Conservation (phyloP, 768 basidiomycete genomes). For the Tephrocybe sp. region DNA sequence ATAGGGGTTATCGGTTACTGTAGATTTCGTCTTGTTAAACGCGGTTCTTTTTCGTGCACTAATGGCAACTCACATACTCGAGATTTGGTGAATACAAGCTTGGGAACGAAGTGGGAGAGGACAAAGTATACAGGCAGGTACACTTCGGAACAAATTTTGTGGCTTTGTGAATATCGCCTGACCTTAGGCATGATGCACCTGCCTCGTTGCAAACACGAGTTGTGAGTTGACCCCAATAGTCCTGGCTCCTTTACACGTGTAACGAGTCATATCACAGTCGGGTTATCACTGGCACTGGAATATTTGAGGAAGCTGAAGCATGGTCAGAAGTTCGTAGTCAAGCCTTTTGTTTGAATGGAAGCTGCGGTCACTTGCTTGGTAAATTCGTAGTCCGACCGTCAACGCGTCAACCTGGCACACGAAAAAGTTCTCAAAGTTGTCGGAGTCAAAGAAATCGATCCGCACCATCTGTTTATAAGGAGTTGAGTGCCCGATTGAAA, state of each 20-base stretch:
- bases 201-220: slow-evolving; percentile 26
- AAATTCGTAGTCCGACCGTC: no score
- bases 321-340: no score
- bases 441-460: no score
- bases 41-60: neutral
- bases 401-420: no score
- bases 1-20: neutral
- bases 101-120: neutral
- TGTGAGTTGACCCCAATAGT: neutral
- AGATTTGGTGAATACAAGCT: neutral
- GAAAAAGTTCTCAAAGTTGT: no score
- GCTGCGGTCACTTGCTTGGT: no score
- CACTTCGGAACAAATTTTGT: neutral
- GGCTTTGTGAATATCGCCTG: slow-evolving; percentile 9
- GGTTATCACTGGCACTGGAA: no score
- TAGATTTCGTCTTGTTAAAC: neutral
- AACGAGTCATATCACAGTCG: neutral
- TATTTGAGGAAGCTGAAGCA: no score
- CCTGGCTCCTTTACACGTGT: slow-evolving; percentile 9
- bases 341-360: no score
- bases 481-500: no score
- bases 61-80: neutral
- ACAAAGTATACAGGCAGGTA: neutral
- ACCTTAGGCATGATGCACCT: slow-evolving; percentile 18
- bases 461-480: no score